Base-by-base conservation (phyloP, 192 early-diverging fungal species). In the Chytriomyces hyalinus region DNA sequence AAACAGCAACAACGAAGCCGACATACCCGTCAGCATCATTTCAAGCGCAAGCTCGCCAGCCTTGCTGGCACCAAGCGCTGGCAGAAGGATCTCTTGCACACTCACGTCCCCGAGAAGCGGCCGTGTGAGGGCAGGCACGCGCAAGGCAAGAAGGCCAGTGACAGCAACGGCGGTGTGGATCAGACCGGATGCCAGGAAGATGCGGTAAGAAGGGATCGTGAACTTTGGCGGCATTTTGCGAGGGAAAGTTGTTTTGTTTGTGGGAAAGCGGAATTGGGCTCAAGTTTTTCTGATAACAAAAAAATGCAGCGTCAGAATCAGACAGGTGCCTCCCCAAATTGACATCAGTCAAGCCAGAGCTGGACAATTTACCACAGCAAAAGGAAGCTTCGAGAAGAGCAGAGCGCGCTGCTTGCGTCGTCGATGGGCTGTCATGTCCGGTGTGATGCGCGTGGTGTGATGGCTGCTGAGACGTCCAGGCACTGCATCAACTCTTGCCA, bases 171-270 rank as follows among this genome's bases (percentile, higher is more conserved):
- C 9, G n/a, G 68, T 51, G 26, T 70, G 47, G 26, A 70, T n/a
- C 49, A 70, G 68, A 5, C 68, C 68, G 11, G 47, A 17, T 3
- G 20, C 47, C 10, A 70, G 68, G 68, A 70, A 70, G 68, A 70
- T 6, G 68, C 45, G 49, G 68, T 70, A 70, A 1, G 49, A 53
- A 8, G 68, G 68, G 50, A 70, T 45, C n/a, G 68, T 70, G 50
- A 70, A 70, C 51, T 70, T 70, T 10, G 68, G 68, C 15, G 68
- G 68, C 68, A 70, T 70, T 70, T 70, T 49, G 36, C 8, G 68
- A 51, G 24, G 11, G 24, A 26, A 26, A 13, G 13, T n/a, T 20
- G 13, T 43, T 67, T 67, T 67, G 28, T 67, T 13, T 67, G 66
- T 0, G 43, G 0, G 6, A 0, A 67, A 57, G 3, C 1, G 15